phyloP scores from a whole-genome alignment of 2,329 filamentous ascomycete genomes.

The Celoporthe dispersa region DNA sequence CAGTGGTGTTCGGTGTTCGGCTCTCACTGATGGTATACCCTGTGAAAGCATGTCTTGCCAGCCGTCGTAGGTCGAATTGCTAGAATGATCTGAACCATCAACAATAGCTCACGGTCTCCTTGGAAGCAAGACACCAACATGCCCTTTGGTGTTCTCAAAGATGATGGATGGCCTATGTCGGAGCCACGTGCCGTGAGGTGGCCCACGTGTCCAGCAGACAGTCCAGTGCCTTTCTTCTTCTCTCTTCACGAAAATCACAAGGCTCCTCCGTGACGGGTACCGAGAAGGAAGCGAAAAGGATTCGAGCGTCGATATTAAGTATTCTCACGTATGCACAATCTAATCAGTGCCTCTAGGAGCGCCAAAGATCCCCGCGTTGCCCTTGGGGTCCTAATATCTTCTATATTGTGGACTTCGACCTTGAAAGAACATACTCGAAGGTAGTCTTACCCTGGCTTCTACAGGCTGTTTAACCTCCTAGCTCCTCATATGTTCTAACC shows the following conservation, averaged over 20 bases:
- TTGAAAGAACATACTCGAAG: neutral
- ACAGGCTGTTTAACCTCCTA: accelerated
- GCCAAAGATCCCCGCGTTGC: neutral
- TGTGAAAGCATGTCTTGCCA: neutral
- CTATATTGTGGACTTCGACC: neutral
- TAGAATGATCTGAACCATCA: neutral
- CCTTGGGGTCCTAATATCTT: neutral
- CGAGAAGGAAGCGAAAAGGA: neutral
- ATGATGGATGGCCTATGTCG: neutral
- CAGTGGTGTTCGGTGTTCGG: neutral
- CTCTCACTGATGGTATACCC: neutral
- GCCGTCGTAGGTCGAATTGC: neutral
- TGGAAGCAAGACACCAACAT: neutral
- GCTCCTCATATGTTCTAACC: neutral
- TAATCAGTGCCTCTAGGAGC: neutral
- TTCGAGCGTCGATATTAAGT: neutral
- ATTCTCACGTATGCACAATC: neutral
- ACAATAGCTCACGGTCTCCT: neutral
- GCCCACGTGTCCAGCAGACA: neutral
- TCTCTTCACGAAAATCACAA: neutral
- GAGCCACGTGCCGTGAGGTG: neutral
- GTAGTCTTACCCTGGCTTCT: neutral
- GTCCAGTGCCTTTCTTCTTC: neutral
- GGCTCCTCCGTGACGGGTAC: neutral
- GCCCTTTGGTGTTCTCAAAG: neutral